Evolutionary conservation across 441 rosid genomes (phyloP).

Genomic region (Adansonia gregorii): DNA sequence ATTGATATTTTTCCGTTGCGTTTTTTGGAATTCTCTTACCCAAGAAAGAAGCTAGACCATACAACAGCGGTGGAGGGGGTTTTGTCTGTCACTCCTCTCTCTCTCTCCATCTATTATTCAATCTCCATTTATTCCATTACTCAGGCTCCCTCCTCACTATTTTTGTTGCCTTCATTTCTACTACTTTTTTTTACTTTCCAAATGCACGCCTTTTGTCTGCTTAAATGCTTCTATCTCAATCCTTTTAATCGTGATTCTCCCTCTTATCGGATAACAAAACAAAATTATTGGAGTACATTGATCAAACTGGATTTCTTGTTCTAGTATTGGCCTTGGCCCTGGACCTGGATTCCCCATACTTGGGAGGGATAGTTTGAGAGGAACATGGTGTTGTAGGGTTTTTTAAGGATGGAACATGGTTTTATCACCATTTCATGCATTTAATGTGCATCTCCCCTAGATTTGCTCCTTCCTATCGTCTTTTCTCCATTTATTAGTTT

Average conservation of each 20-base stretch:
- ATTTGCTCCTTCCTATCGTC: conserved; percentile 16
- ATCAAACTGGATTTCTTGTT: conserved; percentile 29
- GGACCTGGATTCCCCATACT: conserved; percentile 33
- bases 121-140: conserved; percentile 28
- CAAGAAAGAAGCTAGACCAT: conserved; percentile 14
- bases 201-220: not conserved
- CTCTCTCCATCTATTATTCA: conserved; percentile 7
- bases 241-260: not conserved
- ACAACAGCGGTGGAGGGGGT: conserved; percentile 38
- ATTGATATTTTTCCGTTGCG: no score
- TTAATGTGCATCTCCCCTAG: conserved; percentile 30
- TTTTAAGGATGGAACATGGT: conserved; percentile 30
- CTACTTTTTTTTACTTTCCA: not conserved
- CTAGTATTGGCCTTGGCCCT: conserved; percentile 38
- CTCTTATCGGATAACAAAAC: not conserved
- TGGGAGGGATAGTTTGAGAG: conserved; percentile 22
- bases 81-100: conserved; percentile 36
- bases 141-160: conserved; percentile 40
- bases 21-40: no score
- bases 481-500: conserved; percentile 30
- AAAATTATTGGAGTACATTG: conserved; percentile 9
- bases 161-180: not conserved
- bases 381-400: conserved; percentile 36
- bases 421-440: conserved; percentile 21
- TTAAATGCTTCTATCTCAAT: not conserved